These are phyloP conservation scores for Fomitopsis pinicola DNA, from an alignment of 1,284 basidiomycete genomes.

Conservation along the genomic window DNA sequence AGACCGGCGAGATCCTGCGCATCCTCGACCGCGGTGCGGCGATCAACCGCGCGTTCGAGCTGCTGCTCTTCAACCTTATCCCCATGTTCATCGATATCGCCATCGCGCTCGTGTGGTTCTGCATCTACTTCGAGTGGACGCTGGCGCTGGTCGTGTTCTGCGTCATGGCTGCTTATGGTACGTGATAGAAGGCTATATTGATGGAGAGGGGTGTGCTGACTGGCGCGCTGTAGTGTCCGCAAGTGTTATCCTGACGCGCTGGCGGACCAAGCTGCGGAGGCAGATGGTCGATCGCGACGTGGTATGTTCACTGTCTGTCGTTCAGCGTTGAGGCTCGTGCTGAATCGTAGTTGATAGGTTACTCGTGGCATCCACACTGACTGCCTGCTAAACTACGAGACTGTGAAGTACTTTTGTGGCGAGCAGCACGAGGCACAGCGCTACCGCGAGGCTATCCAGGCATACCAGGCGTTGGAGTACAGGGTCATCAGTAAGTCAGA, in stretches of 20 bases:
- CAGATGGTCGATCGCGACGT: conserved; percentile 78
- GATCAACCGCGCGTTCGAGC: conserved; percentile 47
- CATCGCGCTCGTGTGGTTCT: conserved; percentile 65
- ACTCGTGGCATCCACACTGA: conserved; percentile 80
- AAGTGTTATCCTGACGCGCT: conserved; percentile 64
- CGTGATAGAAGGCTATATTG: conserved; percentile 16
- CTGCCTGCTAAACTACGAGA: conserved; percentile 78
- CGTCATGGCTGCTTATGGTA: conserved; percentile 76
- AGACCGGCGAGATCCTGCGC: conserved; percentile 64
- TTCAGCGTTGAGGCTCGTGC: neutral
- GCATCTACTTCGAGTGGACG: conserved; percentile 61
- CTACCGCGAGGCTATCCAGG: conserved; percentile 68
- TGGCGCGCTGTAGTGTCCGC: conserved; percentile 43
- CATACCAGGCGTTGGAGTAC: conserved; percentile 75
- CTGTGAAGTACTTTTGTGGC: conserved; percentile 82
- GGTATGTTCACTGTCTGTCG: conserved; percentile 30
- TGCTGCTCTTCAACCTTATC: conserved; percentile 74
- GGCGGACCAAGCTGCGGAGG: conserved; percentile 67
- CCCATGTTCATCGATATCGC: conserved; percentile 80
- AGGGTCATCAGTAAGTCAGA: conserved; percentile 59
- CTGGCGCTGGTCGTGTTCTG: conserved; percentile 68
- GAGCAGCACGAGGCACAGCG: conserved; percentile 77
- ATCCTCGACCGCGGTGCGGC: conserved; percentile 62
- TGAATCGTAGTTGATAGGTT: conserved; percentile 31
- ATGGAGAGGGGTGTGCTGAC: neutral